phyloP scores from a whole-genome alignment of 352 stramenopile genomes.

The Globisporangium radiosum region DNA sequence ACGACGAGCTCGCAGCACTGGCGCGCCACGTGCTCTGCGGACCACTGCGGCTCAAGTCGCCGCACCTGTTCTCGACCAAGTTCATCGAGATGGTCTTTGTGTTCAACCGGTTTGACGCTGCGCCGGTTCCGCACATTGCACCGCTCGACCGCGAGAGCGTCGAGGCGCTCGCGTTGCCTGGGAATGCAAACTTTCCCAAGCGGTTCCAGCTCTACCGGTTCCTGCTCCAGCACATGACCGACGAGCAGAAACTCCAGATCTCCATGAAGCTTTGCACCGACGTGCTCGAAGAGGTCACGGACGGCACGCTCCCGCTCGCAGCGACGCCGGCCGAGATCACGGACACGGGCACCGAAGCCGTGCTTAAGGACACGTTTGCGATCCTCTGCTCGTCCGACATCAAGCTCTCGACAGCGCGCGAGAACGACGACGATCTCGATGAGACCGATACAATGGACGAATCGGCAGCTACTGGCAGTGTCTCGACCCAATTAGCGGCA shows the following conservation, averaged over 20 bases:
- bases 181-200: slow-evolving; percentile 47
- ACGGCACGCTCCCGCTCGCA: slow-evolving; percentile 61
- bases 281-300: slow-evolving; percentile 88
- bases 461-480: slow-evolving; percentile 25
- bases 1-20: slow-evolving; percentile 90
- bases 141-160: slow-evolving; percentile 59
- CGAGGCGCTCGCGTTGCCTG: slow-evolving; percentile 51
- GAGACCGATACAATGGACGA: slow-evolving; percentile 71
- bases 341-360: slow-evolving; percentile 83
- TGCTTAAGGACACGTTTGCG: slow-evolving; percentile 83
- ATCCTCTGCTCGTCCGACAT: slow-evolving; percentile 85
- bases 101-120: slow-evolving; percentile 79
- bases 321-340: slow-evolving; percentile 70
- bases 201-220: slow-evolving; percentile 92
- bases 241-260: slow-evolving; percentile 95
- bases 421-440: slow-evolving; percentile 47
- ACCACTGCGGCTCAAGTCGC: slow-evolving; percentile 88
- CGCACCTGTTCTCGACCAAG: slow-evolving; percentile 93
- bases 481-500: slow-evolving; percentile 70
- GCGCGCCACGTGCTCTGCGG: slow-evolving; percentile 90
- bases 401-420: slow-evolving; percentile 58
- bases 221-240: slow-evolving; percentile 91
- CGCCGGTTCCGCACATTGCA: slow-evolving; percentile 42
- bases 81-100: slow-evolving; percentile 98
- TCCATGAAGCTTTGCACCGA: slow-evolving; percentile 93